Base-by-base conservation (phyloP, 306 rosid species). In the Argentina anserina region DNA sequence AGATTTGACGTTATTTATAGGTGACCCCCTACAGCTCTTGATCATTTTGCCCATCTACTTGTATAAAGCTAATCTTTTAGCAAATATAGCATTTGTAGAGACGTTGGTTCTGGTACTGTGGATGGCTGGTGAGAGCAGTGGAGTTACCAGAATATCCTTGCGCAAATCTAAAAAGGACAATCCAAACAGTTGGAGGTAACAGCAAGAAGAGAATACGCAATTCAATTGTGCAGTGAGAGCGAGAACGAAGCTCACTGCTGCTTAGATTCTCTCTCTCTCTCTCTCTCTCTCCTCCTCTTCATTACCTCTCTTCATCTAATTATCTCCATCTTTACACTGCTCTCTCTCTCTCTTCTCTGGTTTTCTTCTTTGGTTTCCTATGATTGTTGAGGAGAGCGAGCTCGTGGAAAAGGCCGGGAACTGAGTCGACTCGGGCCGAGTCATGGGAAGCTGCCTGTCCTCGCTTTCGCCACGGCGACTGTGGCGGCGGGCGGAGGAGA, bases 371-470 rank as follows among this genome's bases (percentile, higher is more conserved):
- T 25, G 17, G 67, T 65, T 37, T 66, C n/a, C 10, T 66, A 65
- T 72, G 72, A 26, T 36, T 11, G 69, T 23, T 20, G 14, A 59
- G 73, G 31, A 12, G 18, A 25, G 43, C 53, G 50, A 77, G 83
- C 69, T 46, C n/a, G 18, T 43, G 76, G 72, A 47, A 53, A 70
- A 39, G 56, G 80, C 40, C 72, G 60, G 67, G 68, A 59, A 47
- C 72, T 36, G 82, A 83, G 82, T 78, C 82, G 74, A 78, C 75
- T 70, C 81, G 76, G 76, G 75, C 76, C 64, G 66, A 84, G 87
- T 75, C 31, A 90, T 90, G 96, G 96, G 96, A 70, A 86, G 91
- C 69, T 90, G 93, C 62, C 81, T 68, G 71, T 90, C 91, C 43
- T 71, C 70, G 21, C 56, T 62, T 46, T 52, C 65, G 42, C 72